Base-by-base conservation (phyloP, 352 stramenopile genomes). In the Globisporangium splendens region DNA sequence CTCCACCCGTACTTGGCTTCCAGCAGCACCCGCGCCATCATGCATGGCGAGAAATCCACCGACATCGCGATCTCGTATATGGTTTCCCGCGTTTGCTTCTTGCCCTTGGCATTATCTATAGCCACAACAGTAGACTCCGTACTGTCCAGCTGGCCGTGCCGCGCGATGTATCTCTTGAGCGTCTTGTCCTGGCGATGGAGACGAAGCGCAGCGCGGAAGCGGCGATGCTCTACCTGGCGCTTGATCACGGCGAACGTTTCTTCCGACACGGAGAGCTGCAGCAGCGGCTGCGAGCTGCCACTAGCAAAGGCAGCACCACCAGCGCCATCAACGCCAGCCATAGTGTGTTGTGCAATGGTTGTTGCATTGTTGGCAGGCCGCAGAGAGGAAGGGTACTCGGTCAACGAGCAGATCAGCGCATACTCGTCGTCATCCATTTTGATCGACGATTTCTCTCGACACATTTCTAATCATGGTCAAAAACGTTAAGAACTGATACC, bases 11-110 rank as follows among this genome's bases (percentile, higher is more conserved):
- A 76, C 21, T 82, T 73, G 22, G 59, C 51, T 31, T 88, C 78
- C 4, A 93, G 68, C 54, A 91, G 55, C 24, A 88, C 55, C 0
- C 83, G 76, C 20, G 72, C 80, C 47, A 93, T 59, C 75, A 91
- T 86, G 53, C 79, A 93, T 15, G 80, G 78, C 13, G 83, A 83
- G 51, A 89, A 86, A 39, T 64, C 56, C 18, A 85, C 69, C 6
- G 69, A 73, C 59, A 18, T 63, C 15, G 81, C 78, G 43, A 87
- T 78, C 8, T 48, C 35, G 18, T 46, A 67, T 38, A 91, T 66
- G 14, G 61, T 67, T 43, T 81, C 76, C 0, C 61, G 57, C 11
- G 46, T 17, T 43, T 43, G 10, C 38, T 43, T 43, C 38, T 43
- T 43, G 38, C 11, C 38, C 10, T 43, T 17, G 11, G 14, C 14